These are phyloP conservation scores for Macrotyloma uniflorum DNA, from an alignment of 306 rosid species.

Conservation along the genomic window DNA sequence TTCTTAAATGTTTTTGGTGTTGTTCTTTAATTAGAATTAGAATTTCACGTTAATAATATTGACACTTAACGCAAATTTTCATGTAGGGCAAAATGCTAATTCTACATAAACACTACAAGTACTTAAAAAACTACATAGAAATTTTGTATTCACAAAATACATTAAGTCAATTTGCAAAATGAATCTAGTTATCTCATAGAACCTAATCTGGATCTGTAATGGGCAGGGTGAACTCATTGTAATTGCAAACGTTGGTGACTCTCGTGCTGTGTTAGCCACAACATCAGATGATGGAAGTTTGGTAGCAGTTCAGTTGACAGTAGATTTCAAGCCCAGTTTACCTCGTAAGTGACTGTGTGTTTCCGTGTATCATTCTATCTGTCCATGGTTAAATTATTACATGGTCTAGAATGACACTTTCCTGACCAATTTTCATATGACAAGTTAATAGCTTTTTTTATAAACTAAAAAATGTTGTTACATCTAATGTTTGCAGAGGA, in stretches of 20 bases:
- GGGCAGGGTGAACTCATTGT: slow-evolving; percentile 67
- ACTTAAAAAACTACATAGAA: background rate
- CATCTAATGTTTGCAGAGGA: slow-evolving; percentile 59
- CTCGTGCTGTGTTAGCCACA: slow-evolving; percentile 87
- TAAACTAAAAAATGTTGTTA: background rate
- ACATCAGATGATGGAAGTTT: slow-evolving; percentile 67
- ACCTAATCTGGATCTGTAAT: background rate
- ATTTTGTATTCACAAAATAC: background rate
- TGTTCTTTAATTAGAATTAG: background rate
- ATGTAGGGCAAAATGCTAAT: background rate
- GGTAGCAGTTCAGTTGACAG: slow-evolving; percentile 69
- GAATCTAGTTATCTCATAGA: background rate
- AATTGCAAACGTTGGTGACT: slow-evolving; percentile 85
- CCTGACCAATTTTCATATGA: background rate
- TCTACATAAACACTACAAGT: background rate
- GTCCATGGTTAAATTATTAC: background rate
- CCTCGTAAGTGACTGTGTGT: slow-evolving; percentile 71
- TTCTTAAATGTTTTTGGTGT: background rate
- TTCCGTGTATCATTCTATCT: background rate
- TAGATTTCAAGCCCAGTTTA: slow-evolving; percentile 89
- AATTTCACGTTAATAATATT: background rate
- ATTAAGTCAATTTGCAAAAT: background rate
- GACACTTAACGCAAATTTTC: background rate
- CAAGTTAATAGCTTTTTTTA: background rate
- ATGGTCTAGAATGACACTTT: background rate